Conservation (phyloP, 176 grass and related monocot species). For the Zoysia japonica region DNA sequence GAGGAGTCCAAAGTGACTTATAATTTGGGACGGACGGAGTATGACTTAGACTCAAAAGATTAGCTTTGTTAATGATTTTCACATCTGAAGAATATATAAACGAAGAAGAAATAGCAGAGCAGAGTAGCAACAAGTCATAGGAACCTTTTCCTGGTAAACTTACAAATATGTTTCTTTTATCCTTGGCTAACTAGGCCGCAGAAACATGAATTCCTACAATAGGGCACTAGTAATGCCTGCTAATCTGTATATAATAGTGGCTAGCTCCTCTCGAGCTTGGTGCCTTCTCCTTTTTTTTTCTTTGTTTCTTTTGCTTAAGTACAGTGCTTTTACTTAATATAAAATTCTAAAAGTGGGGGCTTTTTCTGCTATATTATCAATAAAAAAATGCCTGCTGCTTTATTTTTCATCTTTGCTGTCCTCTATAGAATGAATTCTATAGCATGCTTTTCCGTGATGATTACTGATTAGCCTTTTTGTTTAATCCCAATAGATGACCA, state of each 20-base stretch:
- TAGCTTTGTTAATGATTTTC: not conserved
- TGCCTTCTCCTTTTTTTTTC: no score
- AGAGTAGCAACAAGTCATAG: not conserved
- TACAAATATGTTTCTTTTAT: not conserved
- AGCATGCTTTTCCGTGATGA: conserved; percentile 11
- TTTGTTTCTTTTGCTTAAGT: no score
- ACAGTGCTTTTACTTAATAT: no score
- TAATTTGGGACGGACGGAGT: no score
- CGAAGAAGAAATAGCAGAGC: not conserved
- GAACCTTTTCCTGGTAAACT: not conserved
- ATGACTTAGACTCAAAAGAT: not conserved
- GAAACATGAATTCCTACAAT: conserved; percentile 8
- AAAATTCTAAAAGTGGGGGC: no score
- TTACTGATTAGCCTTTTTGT: not conserved
- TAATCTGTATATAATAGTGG: not conserved
- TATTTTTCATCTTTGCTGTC: conserved; percentile 11
- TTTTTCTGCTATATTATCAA: no score
- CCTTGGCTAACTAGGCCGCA: not conserved
- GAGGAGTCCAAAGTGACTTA: no score
- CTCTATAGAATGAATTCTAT: not conserved
- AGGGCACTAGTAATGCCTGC: not conserved
- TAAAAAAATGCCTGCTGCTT: no score
- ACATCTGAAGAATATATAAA: not conserved
- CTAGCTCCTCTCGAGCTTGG: no score
- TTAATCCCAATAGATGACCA: not conserved